phyloP scores from a whole-genome alignment of 306 rosid species.

The Luffa acutangula region DNA sequence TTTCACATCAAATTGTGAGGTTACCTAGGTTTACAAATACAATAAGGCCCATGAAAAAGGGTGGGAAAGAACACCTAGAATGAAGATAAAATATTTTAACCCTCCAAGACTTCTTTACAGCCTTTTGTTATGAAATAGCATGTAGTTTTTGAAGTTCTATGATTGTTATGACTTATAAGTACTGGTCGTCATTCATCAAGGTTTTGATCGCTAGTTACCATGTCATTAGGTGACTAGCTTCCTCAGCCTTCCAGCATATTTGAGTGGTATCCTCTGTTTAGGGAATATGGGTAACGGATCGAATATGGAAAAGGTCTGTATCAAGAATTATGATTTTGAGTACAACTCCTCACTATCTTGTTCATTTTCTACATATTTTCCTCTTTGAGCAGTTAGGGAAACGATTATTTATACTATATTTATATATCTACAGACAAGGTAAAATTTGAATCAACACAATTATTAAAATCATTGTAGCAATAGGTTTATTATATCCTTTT shows the following conservation, averaged over 20 bases:
- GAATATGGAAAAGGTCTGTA: not conserved
- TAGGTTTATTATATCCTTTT: not conserved
- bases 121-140: not conserved
- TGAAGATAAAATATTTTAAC: not conserved
- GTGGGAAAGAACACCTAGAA: not conserved
- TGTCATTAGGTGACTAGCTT: not conserved
- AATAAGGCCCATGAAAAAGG: not conserved
- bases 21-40: not conserved
- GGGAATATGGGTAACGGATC: not conserved
- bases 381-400: not conserved
- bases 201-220: not conserved
- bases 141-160: not conserved
- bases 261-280: not conserved
- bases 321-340: not conserved
- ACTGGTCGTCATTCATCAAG: not conserved
- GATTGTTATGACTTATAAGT: not conserved
- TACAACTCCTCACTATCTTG: not conserved
- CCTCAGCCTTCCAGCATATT: not conserved
- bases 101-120: not conserved
- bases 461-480: not conserved
- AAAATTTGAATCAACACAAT: not conserved
- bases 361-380: not conserved
- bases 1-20: not conserved
- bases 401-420: not conserved
- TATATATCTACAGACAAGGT: not conserved